These are phyloP conservation scores for Solanum peruvianum DNA, from an alignment of 257 asterid species.

Conservation along the genomic window DNA sequence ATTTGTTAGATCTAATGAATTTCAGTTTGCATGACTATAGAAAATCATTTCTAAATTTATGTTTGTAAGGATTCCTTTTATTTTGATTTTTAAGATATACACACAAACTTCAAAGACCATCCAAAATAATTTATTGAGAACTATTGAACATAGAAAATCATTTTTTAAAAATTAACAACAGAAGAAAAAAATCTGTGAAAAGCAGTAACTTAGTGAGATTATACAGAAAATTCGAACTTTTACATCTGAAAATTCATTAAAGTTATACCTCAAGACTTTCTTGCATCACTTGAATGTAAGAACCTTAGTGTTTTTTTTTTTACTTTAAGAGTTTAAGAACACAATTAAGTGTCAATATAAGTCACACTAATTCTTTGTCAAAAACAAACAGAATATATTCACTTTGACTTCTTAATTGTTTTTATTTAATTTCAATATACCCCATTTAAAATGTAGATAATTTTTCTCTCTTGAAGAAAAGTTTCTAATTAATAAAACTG, in stretches of 20 bases:
- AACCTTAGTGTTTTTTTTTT: too few species aligned
- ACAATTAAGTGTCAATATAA: too few species aligned
- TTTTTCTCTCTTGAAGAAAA: background rate
- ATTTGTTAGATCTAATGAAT: too few species aligned
- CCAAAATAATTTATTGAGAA: background rate
- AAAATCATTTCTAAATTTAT: background rate
- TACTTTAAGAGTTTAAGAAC: too few species aligned
- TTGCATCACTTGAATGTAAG: too few species aligned
- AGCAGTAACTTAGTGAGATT: too few species aligned
- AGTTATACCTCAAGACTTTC: too few species aligned
- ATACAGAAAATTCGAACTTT: too few species aligned
- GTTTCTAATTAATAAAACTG: background rate
- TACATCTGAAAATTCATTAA: too few species aligned
- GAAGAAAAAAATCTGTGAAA: too few species aligned
- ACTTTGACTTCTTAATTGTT: background rate
- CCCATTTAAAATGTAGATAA: background rate
- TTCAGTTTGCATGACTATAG: too few species aligned
- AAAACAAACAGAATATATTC: background rate
- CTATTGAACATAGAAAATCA: background rate
- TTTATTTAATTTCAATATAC: background rate
- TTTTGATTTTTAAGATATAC: background rate
- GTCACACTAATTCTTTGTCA: background rate
- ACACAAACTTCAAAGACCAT: background rate
- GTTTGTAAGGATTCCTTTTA: background rate
- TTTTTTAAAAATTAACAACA: background rate